Evolutionary conservation across 2,329 filamentous ascomycete species (phyloP).

Genomic region (Xylariales sp.): DNA sequence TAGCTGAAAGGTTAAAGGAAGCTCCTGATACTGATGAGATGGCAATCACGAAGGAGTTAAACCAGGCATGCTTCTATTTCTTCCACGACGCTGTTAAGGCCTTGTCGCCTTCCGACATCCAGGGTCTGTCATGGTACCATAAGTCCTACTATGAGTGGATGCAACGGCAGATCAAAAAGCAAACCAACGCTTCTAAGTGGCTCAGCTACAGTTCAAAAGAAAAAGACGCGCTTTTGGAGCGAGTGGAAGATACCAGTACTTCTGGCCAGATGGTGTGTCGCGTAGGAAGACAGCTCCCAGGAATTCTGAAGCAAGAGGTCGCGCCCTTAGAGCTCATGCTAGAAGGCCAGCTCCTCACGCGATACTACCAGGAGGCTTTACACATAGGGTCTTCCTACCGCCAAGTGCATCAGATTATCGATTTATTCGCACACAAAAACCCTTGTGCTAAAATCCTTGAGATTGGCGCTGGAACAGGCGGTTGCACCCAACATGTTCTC

Average conservation of each 20-base stretch:
- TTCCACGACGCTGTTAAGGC: background rate
- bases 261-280: conserved; percentile 14
- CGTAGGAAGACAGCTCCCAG: conserved; percentile 19
- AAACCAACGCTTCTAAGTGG: no score
- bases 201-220: no score
- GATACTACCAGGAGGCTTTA: conserved; percentile 24
- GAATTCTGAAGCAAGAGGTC: conserved; percentile 20
- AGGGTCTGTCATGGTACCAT: background rate
- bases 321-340: conserved; percentile 23
- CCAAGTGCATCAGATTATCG: background rate
- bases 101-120: background rate
- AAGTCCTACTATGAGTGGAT: background rate
- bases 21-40: background rate
- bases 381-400: conserved; percentile 14
- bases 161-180: background rate
- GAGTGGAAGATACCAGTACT: no score
- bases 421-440: background rate
- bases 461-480: conserved; percentile 4
- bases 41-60: background rate
- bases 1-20: background rate
- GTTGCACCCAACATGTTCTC: background rate
- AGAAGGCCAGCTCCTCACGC: conserved; percentile 19
- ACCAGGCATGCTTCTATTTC: background rate
- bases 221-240: no score
- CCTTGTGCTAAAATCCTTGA: conserved; percentile 2